Evolutionary conservation across 208 protist species (phyloP).

Genomic region (Zelonia costaricensis): DNA sequence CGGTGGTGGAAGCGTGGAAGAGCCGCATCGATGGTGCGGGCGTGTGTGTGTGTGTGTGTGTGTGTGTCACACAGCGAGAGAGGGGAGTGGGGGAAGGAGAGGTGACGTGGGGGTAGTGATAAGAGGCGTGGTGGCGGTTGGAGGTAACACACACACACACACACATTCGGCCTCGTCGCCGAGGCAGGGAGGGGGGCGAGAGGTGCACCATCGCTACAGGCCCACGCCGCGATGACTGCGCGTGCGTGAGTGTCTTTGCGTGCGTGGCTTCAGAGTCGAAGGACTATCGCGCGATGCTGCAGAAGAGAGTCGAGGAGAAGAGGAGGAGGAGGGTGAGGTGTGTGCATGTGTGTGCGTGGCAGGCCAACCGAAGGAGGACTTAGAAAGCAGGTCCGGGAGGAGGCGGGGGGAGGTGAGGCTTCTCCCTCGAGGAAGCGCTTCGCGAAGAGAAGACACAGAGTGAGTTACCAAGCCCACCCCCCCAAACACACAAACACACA

Average conservation of each 20-base stretch:
- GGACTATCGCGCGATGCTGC: neutral
- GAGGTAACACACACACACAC: too few relatives aligned
- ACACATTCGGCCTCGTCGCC: too few relatives aligned
- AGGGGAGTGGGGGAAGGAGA: neutral
- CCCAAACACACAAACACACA: neutral
- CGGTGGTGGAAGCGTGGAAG: neutral
- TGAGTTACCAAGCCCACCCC: neutral
- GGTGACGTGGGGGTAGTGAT: neutral
- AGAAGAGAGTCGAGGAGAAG: neutral
- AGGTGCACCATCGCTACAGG: too few relatives aligned
- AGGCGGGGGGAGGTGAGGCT: too few relatives aligned
- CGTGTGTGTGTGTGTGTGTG: neutral
- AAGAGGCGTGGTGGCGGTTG: neutral
- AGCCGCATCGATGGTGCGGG: neutral
- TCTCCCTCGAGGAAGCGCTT: too few relatives aligned
- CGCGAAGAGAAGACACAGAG: too few relatives aligned
- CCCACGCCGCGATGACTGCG: too few relatives aligned
- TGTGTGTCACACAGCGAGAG: neutral
- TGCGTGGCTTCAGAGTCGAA: neutral
- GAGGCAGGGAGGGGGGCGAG: neutral
- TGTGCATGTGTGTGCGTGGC: neutral
- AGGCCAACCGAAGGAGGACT: neutral
- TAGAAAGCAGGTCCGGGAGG: too few relatives aligned
- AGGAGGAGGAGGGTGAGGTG: neutral
- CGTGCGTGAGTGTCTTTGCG: neutral